These are phyloP conservation scores for Periconia digitata DNA, from an alignment of 2,329 filamentous ascomycete genomes.

Conservation along the genomic window DNA sequence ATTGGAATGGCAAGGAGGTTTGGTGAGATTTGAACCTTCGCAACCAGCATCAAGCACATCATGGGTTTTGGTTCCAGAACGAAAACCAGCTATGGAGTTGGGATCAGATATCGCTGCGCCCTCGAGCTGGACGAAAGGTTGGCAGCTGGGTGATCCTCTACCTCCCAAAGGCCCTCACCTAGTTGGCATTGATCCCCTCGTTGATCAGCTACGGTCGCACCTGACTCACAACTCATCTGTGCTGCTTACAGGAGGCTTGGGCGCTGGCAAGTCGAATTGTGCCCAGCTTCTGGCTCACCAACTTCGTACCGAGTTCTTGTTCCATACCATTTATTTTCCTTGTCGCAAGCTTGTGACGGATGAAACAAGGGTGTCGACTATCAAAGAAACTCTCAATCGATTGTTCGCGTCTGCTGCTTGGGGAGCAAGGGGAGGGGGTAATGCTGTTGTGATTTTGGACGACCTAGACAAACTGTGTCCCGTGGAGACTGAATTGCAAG, in stretches of 20 bases:
- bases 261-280: constrained; percentile 85
- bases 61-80: constrained; percentile 80
- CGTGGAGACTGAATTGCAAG: constrained; percentile 89
- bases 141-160: constrained; percentile 59
- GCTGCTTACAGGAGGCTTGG: constrained; percentile 82
- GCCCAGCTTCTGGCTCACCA: constrained; percentile 74
- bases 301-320: constrained; percentile 72
- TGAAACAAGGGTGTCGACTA: constrained; percentile 82
- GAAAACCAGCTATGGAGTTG: constrained; percentile 72
- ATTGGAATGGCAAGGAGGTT: constrained; percentile 74
- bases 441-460: constrained; percentile 82
- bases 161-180: constrained; percentile 60
- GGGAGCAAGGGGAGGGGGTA: constrained; percentile 84
- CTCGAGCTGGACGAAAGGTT: constrained; percentile 50
- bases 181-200: constrained; percentile 80
- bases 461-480: constrained; percentile 93
- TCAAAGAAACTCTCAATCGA: constrained; percentile 84
- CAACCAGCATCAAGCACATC: constrained; percentile 29
- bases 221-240: constrained; percentile 86
- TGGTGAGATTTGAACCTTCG: constrained; percentile 74
- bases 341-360: constrained; percentile 88
- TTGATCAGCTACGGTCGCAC: constrained; percentile 72
- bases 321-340: constrained; percentile 81
- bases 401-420: constrained; percentile 88
- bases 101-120: constrained; percentile 72